Evolutionary conservation across 177 flowering plant genomes (phyloP).

Genomic region (Vitis hybrid): DNA sequence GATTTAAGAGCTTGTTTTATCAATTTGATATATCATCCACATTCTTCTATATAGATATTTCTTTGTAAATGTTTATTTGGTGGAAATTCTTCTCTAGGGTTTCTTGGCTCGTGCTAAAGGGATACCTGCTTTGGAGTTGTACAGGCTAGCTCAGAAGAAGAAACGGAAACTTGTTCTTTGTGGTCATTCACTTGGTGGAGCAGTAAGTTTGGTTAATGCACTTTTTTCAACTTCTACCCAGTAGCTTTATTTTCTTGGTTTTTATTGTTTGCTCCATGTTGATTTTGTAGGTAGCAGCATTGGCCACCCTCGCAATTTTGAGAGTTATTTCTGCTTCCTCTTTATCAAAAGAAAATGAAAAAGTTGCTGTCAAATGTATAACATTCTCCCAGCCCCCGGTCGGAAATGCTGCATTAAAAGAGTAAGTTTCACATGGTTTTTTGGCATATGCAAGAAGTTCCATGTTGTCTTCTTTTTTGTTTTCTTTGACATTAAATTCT

Average conservation of each 20-base stretch:
- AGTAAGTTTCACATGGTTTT: constrained; percentile 45
- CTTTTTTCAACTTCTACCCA: not conserved
- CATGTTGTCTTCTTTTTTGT: too few relatives aligned
- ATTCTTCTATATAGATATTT: too few relatives aligned
- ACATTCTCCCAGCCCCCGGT: constrained; percentile 99
- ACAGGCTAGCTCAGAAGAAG: constrained; percentile 95
- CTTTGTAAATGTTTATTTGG: not conserved
- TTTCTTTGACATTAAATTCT: not conserved
- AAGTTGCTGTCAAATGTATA: constrained; percentile 79
- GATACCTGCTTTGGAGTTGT: constrained; percentile 94
- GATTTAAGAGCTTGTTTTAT: too few relatives aligned
- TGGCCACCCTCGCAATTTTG: constrained; percentile 93
- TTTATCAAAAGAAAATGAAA: constrained; percentile 63
- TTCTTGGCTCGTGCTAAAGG: constrained; percentile 99
- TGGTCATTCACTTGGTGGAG: constrained; percentile 99
- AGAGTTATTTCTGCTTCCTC: constrained; percentile 81
- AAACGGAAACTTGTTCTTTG: constrained; percentile 88
- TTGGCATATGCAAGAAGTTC: not conserved
- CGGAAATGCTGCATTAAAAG: constrained; percentile 94
- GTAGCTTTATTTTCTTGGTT: not conserved
- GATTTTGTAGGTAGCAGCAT: constrained; percentile 75
- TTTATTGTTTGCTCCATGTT: constrained; percentile 1
- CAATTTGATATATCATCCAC: too few relatives aligned
- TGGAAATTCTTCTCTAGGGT: constrained; percentile 53
- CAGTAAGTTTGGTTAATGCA: constrained; percentile 54